A percentile compares a stretch with the other conserved stretches of the same genome.
These are phyloP conservation scores for Salix exigua DNA, from an alignment of 345 rosid species.

Conservation along the genomic window DNA sequence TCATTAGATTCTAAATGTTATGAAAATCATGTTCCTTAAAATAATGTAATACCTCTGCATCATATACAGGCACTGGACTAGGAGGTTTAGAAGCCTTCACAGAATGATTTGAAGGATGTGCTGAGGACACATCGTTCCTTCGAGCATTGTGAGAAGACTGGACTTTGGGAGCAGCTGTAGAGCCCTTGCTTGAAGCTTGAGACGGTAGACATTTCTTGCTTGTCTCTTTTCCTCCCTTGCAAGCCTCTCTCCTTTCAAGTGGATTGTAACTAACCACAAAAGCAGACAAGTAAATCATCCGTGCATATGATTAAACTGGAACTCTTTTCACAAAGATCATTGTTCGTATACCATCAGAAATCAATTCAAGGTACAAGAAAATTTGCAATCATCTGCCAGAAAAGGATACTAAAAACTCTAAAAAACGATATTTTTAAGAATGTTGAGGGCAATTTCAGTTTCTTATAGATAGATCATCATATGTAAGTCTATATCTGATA, in stretches of 20 bases:
- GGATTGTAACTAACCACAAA: slow-evolving; percentile 63
- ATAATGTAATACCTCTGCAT: slow-evolving; percentile 57
- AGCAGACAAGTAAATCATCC: background rate
- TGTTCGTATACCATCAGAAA: too few relatives aligned
- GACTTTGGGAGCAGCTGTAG: slow-evolving; percentile 54
- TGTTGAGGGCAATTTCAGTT: too few relatives aligned
- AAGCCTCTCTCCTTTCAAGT: slow-evolving; percentile 81
- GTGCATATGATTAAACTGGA: background rate
- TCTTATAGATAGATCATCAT: too few relatives aligned
- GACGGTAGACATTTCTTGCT: slow-evolving; percentile 59
- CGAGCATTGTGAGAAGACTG: slow-evolving; percentile 58
- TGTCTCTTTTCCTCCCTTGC: slow-evolving; percentile 89
- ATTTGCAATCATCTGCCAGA: too few relatives aligned
- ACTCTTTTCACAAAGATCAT: background rate
- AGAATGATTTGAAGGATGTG: slow-evolving; percentile 42
- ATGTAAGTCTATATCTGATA: too few relatives aligned
- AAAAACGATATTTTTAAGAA: too few relatives aligned
- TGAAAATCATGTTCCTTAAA: background rate
- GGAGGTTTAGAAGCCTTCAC: slow-evolving; percentile 52
- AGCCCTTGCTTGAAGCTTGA: slow-evolving; percentile 55
- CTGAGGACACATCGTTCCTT: slow-evolving; percentile 48
- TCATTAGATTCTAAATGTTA: background rate
- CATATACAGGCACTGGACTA: slow-evolving; percentile 55
- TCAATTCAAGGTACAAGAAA: too few relatives aligned
- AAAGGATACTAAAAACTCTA: too few relatives aligned